Evolutionary conservation across 192 early-diverging fungal genomes (phyloP), one percentile per base, ranked within the genome.

Genomic region (Rhizoclosmatium globosum): DNA sequence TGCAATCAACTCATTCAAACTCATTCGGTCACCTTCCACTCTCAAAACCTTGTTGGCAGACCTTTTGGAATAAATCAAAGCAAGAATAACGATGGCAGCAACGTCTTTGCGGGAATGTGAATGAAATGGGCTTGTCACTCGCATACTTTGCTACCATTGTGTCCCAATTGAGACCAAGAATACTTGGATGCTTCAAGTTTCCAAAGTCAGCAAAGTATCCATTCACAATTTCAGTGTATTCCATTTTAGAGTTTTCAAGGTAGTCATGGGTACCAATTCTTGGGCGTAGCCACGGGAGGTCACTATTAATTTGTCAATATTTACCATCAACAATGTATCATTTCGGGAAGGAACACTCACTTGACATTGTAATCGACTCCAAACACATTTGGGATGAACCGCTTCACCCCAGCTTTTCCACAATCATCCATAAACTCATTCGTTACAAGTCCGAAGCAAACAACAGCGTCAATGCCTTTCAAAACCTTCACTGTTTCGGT

Each of bases 101-200:
- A 39, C 61, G 21, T 62, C 61, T n/a, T 39, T n/a, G 21, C 61
- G 61, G n/a, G 21, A 62, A 62, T 4, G 61, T 62, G 61, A 62
- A 62, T 4, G 21, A 31, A 21, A 62, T 39, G 61, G 4, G 15
- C 48, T 50, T 62, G 61, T n/a, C 3, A 62, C 61, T 21, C 4
- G 61, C 21, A 21, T 31, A 62, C 38, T 39, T n/a, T 39, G 61
- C 61, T 13, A 39, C 38, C 21, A 13, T 62, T n/a, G 19, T 21
- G 4, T n/a, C 38, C 61, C 61, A 62, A 21, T 62, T 21, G 61
- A 62, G 4, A 21, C 61, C 61, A 62, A 62, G 38, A 39, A 62
- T n/a, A 39, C 21, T 21, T 62, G 61, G 61, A 39, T n/a, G 21
- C 38, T 4, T 4, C 21, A 62, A 39, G 21, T 62, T 62, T 39